Conservation (phyloP, 192 early-diverging fungal species). For the Linnemannia zychae region DNA sequence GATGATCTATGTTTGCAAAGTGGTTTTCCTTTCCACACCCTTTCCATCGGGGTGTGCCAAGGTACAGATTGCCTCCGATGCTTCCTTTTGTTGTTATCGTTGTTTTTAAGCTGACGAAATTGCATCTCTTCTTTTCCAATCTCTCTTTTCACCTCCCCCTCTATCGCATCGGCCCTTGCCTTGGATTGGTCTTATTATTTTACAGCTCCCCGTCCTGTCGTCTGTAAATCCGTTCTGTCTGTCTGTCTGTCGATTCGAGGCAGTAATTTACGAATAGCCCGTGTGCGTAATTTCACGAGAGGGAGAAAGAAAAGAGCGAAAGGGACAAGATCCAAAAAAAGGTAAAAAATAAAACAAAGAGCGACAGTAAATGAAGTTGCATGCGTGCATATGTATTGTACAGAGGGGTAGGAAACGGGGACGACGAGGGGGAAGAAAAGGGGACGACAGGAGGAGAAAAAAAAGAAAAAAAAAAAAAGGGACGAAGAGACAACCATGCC, state of each 20-base stretch:
- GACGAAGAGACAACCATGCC: not conserved
- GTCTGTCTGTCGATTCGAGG: not conserved
- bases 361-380: not conserved
- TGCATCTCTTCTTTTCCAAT: too few relatives aligned
- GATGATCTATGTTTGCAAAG: not conserved
- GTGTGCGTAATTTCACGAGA: not conserved
- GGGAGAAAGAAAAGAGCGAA: not conserved
- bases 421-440: not conserved
- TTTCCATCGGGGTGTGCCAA: not conserved
- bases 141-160: too few relatives aligned
- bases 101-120: not conserved
- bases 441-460: not conserved
- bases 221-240: not conserved
- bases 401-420: not conserved
- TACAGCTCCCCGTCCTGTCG: not conserved
- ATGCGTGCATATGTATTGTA: not conserved
- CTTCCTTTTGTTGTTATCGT: not conserved
- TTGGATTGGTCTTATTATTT: too few relatives aligned
- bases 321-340: not conserved
- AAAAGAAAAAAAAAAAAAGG: not conserved
- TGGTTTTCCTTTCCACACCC: not conserved
- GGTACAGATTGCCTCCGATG: not conserved
- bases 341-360: not conserved
- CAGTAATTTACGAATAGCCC: not conserved
- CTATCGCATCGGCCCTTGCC: not conserved